These are phyloP conservation scores for Globisporangium mamillatum DNA, from an alignment of 352 stramenopile genomes.

Conservation along the genomic window DNA sequence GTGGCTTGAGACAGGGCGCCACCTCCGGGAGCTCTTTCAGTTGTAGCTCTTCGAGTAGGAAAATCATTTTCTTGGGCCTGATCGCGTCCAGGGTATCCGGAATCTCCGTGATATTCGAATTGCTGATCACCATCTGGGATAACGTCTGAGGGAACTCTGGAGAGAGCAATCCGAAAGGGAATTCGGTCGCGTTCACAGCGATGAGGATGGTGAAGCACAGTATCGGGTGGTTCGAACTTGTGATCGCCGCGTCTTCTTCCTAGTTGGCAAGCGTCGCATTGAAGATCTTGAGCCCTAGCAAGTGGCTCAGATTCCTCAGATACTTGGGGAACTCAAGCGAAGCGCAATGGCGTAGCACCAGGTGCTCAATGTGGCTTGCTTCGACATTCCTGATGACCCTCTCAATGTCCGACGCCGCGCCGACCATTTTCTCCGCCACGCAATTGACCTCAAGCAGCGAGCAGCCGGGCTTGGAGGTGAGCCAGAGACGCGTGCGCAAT, in stretches of 20 bases:
- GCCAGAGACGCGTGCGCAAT: constrained; percentile 17
- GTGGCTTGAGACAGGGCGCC: background rate
- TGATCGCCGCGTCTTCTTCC: constrained; percentile 15
- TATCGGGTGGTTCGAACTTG: constrained; percentile 2
- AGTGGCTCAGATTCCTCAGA: background rate
- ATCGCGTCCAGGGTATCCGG: constrained; percentile 9
- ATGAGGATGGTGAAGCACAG: constrained; percentile 14
- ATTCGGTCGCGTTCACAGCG: constrained; percentile 6
- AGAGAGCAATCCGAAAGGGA: constrained; percentile 12
- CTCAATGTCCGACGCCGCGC: background rate
- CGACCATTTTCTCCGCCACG: background rate
- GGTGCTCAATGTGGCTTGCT: constrained; percentile 11
- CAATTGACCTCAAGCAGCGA: constrained; percentile 17
- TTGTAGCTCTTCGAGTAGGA: constrained; percentile 2
- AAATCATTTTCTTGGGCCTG: constrained; percentile 1
- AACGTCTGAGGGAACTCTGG: constrained; percentile 14
- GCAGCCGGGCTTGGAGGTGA: constrained; percentile 8
- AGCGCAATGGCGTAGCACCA: constrained; percentile 17
- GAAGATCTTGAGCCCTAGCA: constrained; percentile 22
- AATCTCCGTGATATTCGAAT: constrained; percentile 6
- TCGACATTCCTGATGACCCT: background rate
- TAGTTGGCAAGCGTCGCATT: constrained; percentile 19
- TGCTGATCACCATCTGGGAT: constrained; percentile 8
- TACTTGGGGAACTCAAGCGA: constrained; percentile 7
- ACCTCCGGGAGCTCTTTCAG: background rate